These are phyloP conservation scores for Hypomontagnella submonticulosa DNA, from an alignment of 495 filamentous ascomycete species.

Conservation along the genomic window DNA sequence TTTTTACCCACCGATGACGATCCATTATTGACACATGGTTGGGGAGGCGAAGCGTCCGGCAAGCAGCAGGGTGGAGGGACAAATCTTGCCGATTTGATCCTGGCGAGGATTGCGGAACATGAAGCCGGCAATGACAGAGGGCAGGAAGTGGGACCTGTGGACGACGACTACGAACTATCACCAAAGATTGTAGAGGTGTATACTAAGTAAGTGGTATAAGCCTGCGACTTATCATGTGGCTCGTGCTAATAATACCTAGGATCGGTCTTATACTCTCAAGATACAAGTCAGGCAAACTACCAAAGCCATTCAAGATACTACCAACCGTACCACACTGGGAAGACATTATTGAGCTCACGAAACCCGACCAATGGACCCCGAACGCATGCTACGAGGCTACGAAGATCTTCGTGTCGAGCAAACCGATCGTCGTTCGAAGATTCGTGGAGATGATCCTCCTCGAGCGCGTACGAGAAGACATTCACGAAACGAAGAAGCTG, in stretches of 20 bases:
- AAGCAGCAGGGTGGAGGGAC: slow-evolving; percentile 68
- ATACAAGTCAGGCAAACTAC: slow-evolving; percentile 93
- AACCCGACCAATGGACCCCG: slow-evolving; percentile 85
- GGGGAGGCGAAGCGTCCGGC: slow-evolving; percentile 45
- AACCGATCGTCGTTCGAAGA: slow-evolving; percentile 76
- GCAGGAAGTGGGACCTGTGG: slow-evolving; percentile 53
- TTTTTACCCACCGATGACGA: slow-evolving; percentile 77
- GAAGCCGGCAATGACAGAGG: slow-evolving; percentile 72
- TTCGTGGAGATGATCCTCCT: slow-evolving; percentile 86
- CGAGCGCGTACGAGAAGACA: slow-evolving; percentile 88
- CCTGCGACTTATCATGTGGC: slow-evolving; percentile 15
- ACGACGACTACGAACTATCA: slow-evolving; percentile 86
- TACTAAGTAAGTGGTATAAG: slow-evolving; percentile 69
- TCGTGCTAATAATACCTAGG: slow-evolving; percentile 54
- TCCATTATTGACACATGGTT: slow-evolving; percentile 61
- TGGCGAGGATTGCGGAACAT: slow-evolving; percentile 92
- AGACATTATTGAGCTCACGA: slow-evolving; percentile 82
- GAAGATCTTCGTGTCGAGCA: slow-evolving; percentile 85
- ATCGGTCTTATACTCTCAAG: slow-evolving; percentile 88
- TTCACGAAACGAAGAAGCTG: slow-evolving; percentile 75
- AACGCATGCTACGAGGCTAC: slow-evolving; percentile 89
- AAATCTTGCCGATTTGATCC: slow-evolving; percentile 89
- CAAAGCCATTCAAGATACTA: slow-evolving; percentile 97
- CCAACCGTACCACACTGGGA: slow-evolving; percentile 92
- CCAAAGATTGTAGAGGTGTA: slow-evolving; percentile 95